Conservation (phyloP, 257 asterid genomes). For the Ocimum tenuiflorum region DNA sequence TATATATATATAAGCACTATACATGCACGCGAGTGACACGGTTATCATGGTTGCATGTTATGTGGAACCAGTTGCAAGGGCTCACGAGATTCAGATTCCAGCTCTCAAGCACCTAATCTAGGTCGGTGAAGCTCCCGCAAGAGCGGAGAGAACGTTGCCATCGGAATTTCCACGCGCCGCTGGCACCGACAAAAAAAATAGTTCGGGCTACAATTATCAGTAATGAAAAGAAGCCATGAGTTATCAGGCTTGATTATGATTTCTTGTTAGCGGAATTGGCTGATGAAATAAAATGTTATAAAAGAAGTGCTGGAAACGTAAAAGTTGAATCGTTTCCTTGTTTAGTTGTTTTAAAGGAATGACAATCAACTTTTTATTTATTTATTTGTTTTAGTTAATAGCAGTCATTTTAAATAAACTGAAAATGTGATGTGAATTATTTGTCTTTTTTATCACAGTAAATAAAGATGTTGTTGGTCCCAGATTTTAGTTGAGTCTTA, state of each 20-base stretch:
- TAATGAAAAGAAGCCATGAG: conserved; percentile 28
- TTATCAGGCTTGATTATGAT: neutral
- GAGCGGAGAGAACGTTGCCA: conserved; percentile 70
- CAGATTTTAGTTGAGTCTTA: too few species aligned
- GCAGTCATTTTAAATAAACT: too few species aligned
- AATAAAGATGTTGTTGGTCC: too few species aligned
- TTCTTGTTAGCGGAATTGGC: neutral
- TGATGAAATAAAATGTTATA: neutral
- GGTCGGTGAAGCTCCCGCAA: conserved; percentile 71
- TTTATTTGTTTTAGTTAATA: too few species aligned
- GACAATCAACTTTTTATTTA: too few species aligned
- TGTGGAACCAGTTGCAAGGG: conserved; percentile 80
- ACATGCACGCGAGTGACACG: conserved; percentile 51
- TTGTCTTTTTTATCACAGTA: too few species aligned
- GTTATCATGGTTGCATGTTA: conserved; percentile 46
- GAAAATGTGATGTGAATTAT: too few species aligned
- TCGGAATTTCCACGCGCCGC: conserved; percentile 47
- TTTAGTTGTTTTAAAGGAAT: neutral
- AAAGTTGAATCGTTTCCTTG: neutral
- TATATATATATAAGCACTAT: neutral
- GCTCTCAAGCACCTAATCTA: conserved; percentile 65
- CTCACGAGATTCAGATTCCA: conserved; percentile 83
- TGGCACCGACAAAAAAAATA: conserved; percentile 8
- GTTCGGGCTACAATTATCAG: conserved; percentile 25
- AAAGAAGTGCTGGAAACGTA: too few species aligned